Conservation (phyloP, 2,329 filamentous ascomycete species). For the Exophiala bonariae region DNA sequence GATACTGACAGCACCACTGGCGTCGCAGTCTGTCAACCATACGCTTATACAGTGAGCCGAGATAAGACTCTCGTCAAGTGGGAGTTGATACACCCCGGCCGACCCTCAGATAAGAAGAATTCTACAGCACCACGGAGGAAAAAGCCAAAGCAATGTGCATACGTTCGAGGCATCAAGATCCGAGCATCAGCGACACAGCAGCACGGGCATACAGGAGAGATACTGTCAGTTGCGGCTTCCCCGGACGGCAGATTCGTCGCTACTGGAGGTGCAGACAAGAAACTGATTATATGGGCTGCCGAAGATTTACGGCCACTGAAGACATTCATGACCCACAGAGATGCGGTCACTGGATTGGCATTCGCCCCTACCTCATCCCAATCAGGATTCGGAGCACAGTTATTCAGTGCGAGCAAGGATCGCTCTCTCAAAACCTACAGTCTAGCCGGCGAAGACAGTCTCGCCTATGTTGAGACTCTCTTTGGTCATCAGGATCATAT, state of each 20-base stretch:
- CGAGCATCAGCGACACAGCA: conserved; percentile 43
- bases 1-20: conserved; percentile 77
- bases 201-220: conserved; percentile 75
- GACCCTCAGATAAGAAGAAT: background rate
- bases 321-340: conserved; percentile 88
- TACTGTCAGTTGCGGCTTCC: conserved; percentile 82
- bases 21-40: conserved; percentile 75
- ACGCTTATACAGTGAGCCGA: conserved; percentile 85
- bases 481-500: conserved; percentile 96
- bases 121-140: conserved; percentile 33
- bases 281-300: conserved; percentile 86
- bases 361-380: conserved; percentile 70
- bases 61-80: conserved; percentile 86
- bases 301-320: conserved; percentile 74
- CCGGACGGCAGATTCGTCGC: conserved; percentile 87
- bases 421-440: conserved; percentile 96
- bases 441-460: conserved; percentile 65
- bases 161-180: conserved; percentile 50
- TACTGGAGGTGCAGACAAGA: conserved; percentile 82
- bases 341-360: conserved; percentile 77
- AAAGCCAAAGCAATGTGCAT: conserved; percentile 46
- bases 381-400: conserved; percentile 65
- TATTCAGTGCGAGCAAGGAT: conserved; percentile 89
- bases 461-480: conserved; percentile 91
- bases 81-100: conserved; percentile 64